Conservation (phyloP, 179 eudicot species). For the Vitellaria paradoxa region DNA sequence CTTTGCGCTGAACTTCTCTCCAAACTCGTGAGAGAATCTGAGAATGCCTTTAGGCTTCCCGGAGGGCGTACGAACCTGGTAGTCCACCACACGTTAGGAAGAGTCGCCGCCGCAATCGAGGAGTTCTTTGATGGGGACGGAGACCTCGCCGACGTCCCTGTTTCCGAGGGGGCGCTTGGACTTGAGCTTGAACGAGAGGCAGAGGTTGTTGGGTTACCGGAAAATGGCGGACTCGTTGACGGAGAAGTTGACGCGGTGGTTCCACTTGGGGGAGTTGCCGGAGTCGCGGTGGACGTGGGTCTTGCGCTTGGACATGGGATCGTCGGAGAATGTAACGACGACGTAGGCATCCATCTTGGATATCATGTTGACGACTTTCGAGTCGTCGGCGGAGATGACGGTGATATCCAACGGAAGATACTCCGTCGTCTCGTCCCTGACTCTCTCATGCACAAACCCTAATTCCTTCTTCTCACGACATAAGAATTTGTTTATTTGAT, state of each 20-base stretch:
- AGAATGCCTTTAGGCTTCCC: slow-evolving; percentile 36
- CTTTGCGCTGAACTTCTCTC: slow-evolving; percentile 14
- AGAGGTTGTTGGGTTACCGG: slow-evolving; percentile 14
- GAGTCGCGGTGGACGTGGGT: slow-evolving; percentile 27
- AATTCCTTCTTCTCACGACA: too few relatives aligned
- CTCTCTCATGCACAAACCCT: too few relatives aligned
- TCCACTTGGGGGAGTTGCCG: slow-evolving; percentile 41
- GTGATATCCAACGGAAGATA: slow-evolving; percentile 31
- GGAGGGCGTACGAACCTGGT: slow-evolving; percentile 27
- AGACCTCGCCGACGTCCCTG: slow-evolving; percentile 39
- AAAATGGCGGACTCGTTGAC: slow-evolving; percentile 30
- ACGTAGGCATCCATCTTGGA: slow-evolving; percentile 43
- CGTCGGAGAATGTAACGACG: slow-evolving; percentile 23
- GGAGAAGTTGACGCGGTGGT: slow-evolving; percentile 30
- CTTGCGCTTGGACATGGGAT: slow-evolving; percentile 18
- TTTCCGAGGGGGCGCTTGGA: slow-evolving; percentile 25
- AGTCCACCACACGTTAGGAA: slow-evolving; percentile 22
- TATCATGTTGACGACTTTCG: slow-evolving; percentile 33
- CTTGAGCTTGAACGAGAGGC: slow-evolving; percentile 27
- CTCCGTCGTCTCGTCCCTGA: neutral
- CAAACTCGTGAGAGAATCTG: slow-evolving; percentile 32
- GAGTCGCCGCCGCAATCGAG: neutral
- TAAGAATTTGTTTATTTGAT: neutral
- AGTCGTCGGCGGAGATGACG: slow-evolving; percentile 35
- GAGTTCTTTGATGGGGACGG: slow-evolving; percentile 32